Evolutionary conservation across 805 yeast species (phyloP).

Genomic region (Metschnikowia rubicola): DNA sequence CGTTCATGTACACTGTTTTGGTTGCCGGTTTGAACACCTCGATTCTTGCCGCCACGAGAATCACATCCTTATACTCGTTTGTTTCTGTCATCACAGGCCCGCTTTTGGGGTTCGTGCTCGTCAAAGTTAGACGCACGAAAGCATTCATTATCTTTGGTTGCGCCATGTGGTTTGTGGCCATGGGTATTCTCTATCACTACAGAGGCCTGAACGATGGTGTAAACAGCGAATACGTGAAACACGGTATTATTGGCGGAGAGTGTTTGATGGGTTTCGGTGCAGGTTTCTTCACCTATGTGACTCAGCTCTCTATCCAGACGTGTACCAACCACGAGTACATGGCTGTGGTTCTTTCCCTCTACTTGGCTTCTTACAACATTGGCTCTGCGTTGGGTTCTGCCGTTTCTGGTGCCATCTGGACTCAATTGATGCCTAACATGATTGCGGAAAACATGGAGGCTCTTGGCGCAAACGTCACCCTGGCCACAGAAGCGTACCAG

Average conservation of each 20-base stretch:
- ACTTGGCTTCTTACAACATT: conserved; percentile 54
- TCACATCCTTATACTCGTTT: conserved; percentile 58
- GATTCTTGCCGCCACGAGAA: conserved; percentile 62
- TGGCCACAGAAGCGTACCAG: conserved; percentile 35
- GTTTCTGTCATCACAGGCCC: conserved; percentile 62
- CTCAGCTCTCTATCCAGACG: conserved; percentile 59
- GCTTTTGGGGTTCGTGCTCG: conserved; percentile 50
- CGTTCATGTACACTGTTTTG: conserved; percentile 64
- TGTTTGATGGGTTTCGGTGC: conserved; percentile 70
- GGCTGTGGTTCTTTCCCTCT: conserved; percentile 59
- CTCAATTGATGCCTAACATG: conserved; percentile 50
- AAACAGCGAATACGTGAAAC: conserved; percentile 22
- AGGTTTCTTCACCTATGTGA: conserved; percentile 65
- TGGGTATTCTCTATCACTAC: conserved; percentile 57
- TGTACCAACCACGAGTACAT: conserved; percentile 59
- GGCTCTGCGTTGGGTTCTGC: conserved; percentile 64
- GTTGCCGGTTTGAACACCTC: conserved; percentile 61
- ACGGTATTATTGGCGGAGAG: conserved; percentile 64
- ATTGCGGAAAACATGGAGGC: conserved; percentile 30
- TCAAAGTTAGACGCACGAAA: conserved; percentile 49
- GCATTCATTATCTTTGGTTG: conserved; percentile 59
- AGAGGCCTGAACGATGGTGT: conserved; percentile 48
- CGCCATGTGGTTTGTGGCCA: conserved; percentile 53
- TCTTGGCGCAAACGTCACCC: conserved; percentile 26
- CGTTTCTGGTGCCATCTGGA: conserved; percentile 71